Conservation (phyloP, 2,329 filamentous ascomycete genomes). For the Tolypocladium pustulatum region DNA sequence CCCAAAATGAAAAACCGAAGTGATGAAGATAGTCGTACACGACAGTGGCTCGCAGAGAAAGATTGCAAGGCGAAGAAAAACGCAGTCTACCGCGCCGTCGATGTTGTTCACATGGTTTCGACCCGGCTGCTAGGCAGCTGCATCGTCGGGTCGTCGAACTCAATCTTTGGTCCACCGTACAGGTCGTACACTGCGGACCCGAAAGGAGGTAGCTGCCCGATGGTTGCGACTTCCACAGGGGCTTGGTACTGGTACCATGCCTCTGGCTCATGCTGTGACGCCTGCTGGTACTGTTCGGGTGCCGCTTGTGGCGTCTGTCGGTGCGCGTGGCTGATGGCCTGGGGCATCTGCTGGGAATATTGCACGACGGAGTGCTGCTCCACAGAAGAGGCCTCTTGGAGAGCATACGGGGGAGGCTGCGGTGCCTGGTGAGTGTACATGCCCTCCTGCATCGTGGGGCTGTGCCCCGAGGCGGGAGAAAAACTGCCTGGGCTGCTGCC, state of each 20-base stretch:
- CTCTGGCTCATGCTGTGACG: conserved; percentile 32
- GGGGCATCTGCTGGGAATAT: conserved; percentile 32
- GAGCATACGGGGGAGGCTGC: conserved; percentile 35
- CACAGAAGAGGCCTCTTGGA: conserved; percentile 36
- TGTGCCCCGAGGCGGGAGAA: conserved; percentile 43
- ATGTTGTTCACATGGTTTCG: conserved; percentile 36
- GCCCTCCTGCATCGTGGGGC: conserved; percentile 40
- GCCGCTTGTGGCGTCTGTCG: conserved; percentile 12
- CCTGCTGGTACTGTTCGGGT: conserved; percentile 23
- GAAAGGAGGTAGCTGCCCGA: conserved; percentile 40
- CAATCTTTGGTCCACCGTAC: conserved; percentile 42
- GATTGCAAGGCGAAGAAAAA: background rate
- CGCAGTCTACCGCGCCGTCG: background rate
- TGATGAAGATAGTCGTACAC: background rate
- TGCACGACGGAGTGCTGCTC: conserved; percentile 32
- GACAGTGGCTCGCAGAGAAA: background rate
- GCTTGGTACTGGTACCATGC: conserved; percentile 49
- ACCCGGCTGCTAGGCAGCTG: conserved; percentile 50
- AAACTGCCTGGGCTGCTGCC: conserved; percentile 50
- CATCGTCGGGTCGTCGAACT: conserved; percentile 46
- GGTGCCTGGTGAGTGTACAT: conserved; percentile 47
- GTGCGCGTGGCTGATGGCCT: conserved; percentile 24
- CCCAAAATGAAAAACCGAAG: background rate
- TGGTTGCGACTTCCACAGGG: conserved; percentile 45
- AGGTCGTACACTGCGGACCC: conserved; percentile 39